Evolutionary conservation across 2,329 filamentous ascomycete genomes (phyloP).

Genomic region (Hymenoscyphus occultus): DNA sequence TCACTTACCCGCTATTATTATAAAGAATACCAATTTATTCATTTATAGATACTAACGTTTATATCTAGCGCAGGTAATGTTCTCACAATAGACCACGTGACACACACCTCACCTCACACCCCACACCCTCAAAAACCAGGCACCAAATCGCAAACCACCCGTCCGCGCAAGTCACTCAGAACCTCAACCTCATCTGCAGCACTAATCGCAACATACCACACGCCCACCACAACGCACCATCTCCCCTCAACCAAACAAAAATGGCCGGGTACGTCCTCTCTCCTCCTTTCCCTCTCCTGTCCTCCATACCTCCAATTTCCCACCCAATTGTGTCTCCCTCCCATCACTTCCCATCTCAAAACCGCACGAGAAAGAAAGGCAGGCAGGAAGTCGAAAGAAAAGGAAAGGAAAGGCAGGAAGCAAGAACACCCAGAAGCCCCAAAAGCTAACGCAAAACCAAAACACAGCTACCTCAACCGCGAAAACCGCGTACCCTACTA

Average conservation of each 20-base stretch:
- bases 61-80: too few species aligned
- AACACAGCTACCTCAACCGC: slow-evolving; percentile 58
- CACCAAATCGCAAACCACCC: too few species aligned
- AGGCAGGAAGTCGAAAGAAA: too few species aligned
- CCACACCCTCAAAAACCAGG: too few species aligned
- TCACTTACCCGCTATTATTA: too few species aligned
- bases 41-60: too few species aligned
- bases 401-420: too few species aligned
- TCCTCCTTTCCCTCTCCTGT: background rate
- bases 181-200: slow-evolving; percentile 18
- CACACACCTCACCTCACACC: too few species aligned
- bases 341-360: background rate
- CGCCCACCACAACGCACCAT: slow-evolving; percentile 13
- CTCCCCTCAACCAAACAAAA: slow-evolving; percentile 26
- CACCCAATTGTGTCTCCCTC: background rate
- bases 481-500: slow-evolving; percentile 73
- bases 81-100: too few species aligned
- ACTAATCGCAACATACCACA: slow-evolving; percentile 22
- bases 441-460: slow-evolving; percentile 24
- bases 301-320: too few species aligned
- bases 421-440: background rate
- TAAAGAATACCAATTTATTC: too few species aligned
- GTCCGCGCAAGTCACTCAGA: background rate
- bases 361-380: background rate
- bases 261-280: slow-evolving; percentile 34